A percentile compares a stretch with the other conserved stretches of the same genome.
These are phyloP conservation scores for Aspergillus ostianus DNA, from an alignment of 495 filamentous ascomycete genomes.

Conservation along the genomic window DNA sequence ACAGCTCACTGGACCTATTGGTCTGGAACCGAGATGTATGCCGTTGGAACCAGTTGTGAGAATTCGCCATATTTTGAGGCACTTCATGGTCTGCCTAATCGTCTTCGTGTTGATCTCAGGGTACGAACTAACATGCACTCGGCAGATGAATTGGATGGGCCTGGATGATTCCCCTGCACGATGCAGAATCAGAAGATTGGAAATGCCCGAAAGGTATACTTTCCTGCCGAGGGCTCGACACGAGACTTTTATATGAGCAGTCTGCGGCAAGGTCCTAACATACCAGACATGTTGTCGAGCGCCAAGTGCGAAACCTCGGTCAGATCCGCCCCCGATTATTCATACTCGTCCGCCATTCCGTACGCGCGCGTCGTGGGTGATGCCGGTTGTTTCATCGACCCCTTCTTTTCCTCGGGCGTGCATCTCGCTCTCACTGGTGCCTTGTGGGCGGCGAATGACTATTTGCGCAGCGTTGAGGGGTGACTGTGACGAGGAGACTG, in stretches of 20 bases:
- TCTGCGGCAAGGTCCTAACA: slow-evolving; percentile 28
- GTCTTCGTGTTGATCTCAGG: too few species aligned
- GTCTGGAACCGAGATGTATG: slow-evolving; percentile 23
- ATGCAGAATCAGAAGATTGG: slow-evolving; percentile 33
- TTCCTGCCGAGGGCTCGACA: slow-evolving; percentile 13
- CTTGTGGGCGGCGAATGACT: slow-evolving; percentile 45
- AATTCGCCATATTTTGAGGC: slow-evolving; percentile 37
- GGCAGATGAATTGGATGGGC: slow-evolving; percentile 29
- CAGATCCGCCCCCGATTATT: slow-evolving; percentile 44
- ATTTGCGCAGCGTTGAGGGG: slow-evolving; percentile 32
- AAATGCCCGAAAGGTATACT: slow-evolving; percentile 27
- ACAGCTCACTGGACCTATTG: slow-evolving; percentile 43
- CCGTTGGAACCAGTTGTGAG: slow-evolving; percentile 12
- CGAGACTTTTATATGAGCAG: slow-evolving; percentile 40
- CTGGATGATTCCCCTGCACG: slow-evolving; percentile 31
- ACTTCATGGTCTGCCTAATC: slow-evolving; percentile 19
- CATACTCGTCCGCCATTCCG: slow-evolving; percentile 39
- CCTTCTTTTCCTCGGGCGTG: slow-evolving; percentile 46
- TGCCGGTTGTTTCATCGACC: slow-evolving; percentile 45
- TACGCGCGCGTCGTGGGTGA: slow-evolving; percentile 37
- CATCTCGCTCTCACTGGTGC: slow-evolving; percentile 46
- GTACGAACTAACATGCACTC: too few species aligned
- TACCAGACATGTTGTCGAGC: slow-evolving; percentile 27
- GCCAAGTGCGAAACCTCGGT: slow-evolving; percentile 32
- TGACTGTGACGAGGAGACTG: slow-evolving; percentile 37